Evolutionary conservation across 2,329 filamentous ascomycete species (phyloP), one percentile per base, ranked within the genome.

Genomic region (Fusarium oxysporum): DNA sequence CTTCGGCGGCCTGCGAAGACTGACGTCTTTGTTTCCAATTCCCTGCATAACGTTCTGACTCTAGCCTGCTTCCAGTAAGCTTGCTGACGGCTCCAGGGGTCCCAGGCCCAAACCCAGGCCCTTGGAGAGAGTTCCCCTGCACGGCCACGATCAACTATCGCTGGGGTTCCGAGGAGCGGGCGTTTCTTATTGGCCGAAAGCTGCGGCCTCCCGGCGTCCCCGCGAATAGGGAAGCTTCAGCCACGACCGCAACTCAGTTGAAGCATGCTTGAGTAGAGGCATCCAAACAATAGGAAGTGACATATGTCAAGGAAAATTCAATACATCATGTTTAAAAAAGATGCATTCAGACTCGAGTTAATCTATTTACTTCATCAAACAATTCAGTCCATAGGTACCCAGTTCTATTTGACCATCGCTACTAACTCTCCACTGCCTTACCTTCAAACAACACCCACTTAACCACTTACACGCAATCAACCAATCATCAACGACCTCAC

Each of bases 181-280:
- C 28, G 8, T 9, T 11, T 23, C 17, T 76, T 57, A 78, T 77
- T 78, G 66, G 74, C 38, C n/a, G 41, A 43, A 44, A 53, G 45
- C 35, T 55, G 77, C 67, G 74, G 76, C 76, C 76, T 78, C 76
- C 76, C 76, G 75, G 75, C 64, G 47, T 61, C 73, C 58, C 76
- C 76, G 74, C 72, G 68, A 70, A 66, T 61, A 67, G 51, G 65
- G 62, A 54, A 61, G 70, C 73, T 76, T 59, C 74, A 78, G 76
- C 76, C 76, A 78, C 76, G 70, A 51, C 50, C 59, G 45, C 47
- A 65, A 56, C 51, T 72, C 53, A 37, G 65, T 61, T 55, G 43
- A 62, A 76, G 71, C 67, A 68, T 57, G 58, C 37, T 38, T 57
- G 51, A 28, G 38, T 40, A 68, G 75, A 76, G 74, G 75, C 72